Conservation (phyloP, 2,329 filamentous ascomycete species). For the Exophiala alcalophila region DNA sequence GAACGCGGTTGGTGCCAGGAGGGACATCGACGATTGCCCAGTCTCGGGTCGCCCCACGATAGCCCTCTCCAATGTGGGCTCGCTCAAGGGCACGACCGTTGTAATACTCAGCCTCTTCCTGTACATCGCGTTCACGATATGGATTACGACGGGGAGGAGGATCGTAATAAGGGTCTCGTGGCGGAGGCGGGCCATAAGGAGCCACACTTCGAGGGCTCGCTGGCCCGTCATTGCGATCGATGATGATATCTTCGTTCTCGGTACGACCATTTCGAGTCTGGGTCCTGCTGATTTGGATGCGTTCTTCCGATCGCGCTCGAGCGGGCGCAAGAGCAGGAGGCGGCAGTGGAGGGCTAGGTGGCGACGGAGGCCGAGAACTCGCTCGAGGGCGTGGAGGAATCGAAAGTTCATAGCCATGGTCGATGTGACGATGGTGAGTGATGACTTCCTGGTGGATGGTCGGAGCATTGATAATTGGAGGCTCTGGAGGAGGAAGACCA, state of each 20-base stretch:
- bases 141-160: constrained; percentile 38
- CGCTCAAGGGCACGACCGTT: constrained; percentile 67
- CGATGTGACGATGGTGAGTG: constrained; percentile 81
- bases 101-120: constrained; percentile 59
- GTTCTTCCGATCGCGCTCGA: constrained; percentile 43
- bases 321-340: constrained; percentile 34
- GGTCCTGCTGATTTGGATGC: constrained; percentile 55
- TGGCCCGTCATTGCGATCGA: constrained; percentile 46
- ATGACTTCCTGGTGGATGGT: constrained; percentile 86
- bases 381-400: constrained; percentile 37
- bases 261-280: constrained; percentile 46
- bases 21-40: constrained; percentile 84
- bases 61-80: constrained; percentile 69
- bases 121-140: constrained; percentile 45
- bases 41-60: constrained; percentile 68
- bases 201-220: constrained; percentile 36
- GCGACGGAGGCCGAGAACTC: constrained; percentile 38
- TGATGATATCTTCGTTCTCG: constrained; percentile 65
- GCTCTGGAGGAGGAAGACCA: constrained; percentile 55
- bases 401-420: constrained; percentile 62
- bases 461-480: constrained; percentile 67
- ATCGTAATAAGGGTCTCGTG: constrained; percentile 27
- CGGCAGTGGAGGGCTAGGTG: constrained; percentile 37
- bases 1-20: constrained; percentile 76
- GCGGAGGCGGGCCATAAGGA: constrained; percentile 37